These are phyloP conservation scores for Fusarium mangiferae DNA, from an alignment of 2,329 filamentous ascomycete species.

Conservation along the genomic window DNA sequence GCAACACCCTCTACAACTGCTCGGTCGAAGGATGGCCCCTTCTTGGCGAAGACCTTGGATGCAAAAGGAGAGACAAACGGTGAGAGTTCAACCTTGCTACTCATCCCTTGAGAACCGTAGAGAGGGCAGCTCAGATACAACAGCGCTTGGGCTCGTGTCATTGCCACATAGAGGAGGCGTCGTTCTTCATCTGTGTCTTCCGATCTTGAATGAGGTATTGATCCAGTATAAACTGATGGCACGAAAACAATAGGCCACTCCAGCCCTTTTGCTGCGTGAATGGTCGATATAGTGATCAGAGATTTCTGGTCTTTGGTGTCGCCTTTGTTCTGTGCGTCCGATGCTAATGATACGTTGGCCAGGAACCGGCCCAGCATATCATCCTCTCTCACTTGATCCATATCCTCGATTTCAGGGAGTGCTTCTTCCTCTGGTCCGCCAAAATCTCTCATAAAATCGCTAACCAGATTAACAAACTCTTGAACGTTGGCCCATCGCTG, in stretches of 20 bases:
- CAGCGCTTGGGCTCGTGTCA: slow-evolving; percentile 90
- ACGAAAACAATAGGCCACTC: slow-evolving; percentile 98
- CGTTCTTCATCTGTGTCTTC: slow-evolving; percentile 91
- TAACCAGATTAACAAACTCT: slow-evolving; percentile 84
- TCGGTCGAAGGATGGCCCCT: slow-evolving; percentile 76
- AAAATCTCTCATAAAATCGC: slow-evolving; percentile 69
- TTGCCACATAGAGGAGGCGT: slow-evolving; percentile 90
- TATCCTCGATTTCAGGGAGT: slow-evolving; percentile 74
- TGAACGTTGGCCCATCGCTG: slow-evolving; percentile 88
- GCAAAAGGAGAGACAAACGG: slow-evolving; percentile 71
- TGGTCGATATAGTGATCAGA: slow-evolving; percentile 90
- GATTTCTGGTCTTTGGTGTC: slow-evolving; percentile 65
- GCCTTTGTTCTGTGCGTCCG: slow-evolving; percentile 76
- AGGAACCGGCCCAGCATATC: slow-evolving; percentile 79
- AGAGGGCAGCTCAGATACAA: slow-evolving; percentile 86
- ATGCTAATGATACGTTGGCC: slow-evolving; percentile 88
- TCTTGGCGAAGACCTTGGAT: slow-evolving; percentile 58
- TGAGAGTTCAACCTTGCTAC: slow-evolving; percentile 73
- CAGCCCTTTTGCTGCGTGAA: slow-evolving; percentile 93
- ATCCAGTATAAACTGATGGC: slow-evolving; percentile 88
- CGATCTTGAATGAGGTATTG: slow-evolving; percentile 86
- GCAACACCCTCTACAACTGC: slow-evolving; percentile 73
- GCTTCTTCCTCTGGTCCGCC: slow-evolving; percentile 61
- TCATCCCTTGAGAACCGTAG: slow-evolving; percentile 68
- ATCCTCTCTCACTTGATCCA: slow-evolving; percentile 75